Conservation (phyloP, 202 grass and related monocot species). For the Panicum hallii region DNA sequence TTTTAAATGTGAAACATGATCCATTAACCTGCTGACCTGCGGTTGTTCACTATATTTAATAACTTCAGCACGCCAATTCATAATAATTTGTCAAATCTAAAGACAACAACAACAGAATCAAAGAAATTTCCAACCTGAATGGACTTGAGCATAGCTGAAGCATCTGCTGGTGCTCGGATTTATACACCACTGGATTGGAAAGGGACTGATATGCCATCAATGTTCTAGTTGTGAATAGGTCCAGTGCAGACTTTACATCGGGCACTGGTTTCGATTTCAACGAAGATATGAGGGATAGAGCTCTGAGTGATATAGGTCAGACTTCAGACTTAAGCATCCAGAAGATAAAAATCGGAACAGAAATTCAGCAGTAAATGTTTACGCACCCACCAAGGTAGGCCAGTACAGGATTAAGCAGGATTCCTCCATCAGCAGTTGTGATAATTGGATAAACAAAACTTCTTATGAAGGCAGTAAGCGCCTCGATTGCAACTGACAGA, state of each 20-base stretch:
- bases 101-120: conserved; percentile 35
- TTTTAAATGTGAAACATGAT: too few species aligned
- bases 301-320: conserved; percentile 59
- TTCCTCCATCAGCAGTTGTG: conserved; percentile 67
- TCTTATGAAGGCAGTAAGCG: conserved; percentile 94
- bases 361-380: conserved; percentile 37
- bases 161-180: conserved; percentile 87
- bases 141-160: conserved; percentile 82
- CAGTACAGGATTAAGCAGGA: conserved; percentile 92
- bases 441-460: conserved; percentile 78
- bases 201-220: conserved; percentile 91
- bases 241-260: conserved; percentile 73
- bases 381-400: conserved; percentile 92
- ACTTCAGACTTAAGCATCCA: conserved; percentile 41
- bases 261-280: conserved; percentile 76
- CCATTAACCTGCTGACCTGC: too few species aligned
- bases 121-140: conserved; percentile 66
- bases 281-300: conserved; percentile 80
- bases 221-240: conserved; percentile 83
- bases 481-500: conserved; percentile 90
- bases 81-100: conserved; percentile 41
- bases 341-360: conserved; percentile 29
- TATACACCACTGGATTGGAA: conserved; percentile 79
- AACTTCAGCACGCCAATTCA: conserved; percentile 7
- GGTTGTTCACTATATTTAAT: neutral